Evolutionary conservation across 2,329 filamentous ascomycete species (phyloP).

Genomic region (Cladorrhinum sp.): DNA sequence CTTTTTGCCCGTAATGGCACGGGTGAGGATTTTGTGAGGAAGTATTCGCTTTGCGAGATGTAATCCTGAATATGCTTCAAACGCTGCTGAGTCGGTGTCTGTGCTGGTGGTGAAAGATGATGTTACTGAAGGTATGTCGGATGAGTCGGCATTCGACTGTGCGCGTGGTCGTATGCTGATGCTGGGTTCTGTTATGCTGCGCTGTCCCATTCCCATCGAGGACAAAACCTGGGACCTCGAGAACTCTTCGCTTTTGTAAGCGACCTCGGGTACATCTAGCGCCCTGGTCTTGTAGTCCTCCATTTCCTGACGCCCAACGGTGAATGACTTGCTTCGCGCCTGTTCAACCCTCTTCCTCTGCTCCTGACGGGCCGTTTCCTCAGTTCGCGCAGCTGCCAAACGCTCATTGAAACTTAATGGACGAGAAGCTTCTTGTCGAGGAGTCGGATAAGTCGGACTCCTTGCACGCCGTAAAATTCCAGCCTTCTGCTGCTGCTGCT

Average conservation of each 20-base stretch:
- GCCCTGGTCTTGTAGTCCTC: slow-evolving; percentile 58
- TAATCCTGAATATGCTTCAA: slow-evolving; percentile 82
- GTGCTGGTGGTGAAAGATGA: slow-evolving; percentile 11
- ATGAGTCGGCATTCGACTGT: slow-evolving; percentile 18
- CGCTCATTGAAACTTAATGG: slow-evolving; percentile 76
- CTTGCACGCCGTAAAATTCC: slow-evolving; percentile 45
- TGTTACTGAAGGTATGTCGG: slow-evolving; percentile 22
- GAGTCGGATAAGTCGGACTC: slow-evolving; percentile 34
- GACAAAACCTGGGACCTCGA: slow-evolving; percentile 62
- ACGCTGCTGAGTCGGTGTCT: slow-evolving; percentile 44
- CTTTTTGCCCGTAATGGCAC: slow-evolving; percentile 75
- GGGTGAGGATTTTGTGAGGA: slow-evolving; percentile 74
- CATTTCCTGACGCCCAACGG: slow-evolving; percentile 56
- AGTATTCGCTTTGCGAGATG: slow-evolving; percentile 82
- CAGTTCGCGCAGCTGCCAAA: slow-evolving; percentile 65
- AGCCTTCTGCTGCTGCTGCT: slow-evolving; percentile 30
- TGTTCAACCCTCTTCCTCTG: slow-evolving; percentile 51
- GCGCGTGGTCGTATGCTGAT: slow-evolving; percentile 29
- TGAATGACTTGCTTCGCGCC: slow-evolving; percentile 55
- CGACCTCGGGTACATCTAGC: slow-evolving; percentile 50
- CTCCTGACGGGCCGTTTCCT: slow-evolving; percentile 52
- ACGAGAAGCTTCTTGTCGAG: slow-evolving; percentile 33
- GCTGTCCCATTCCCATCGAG: slow-evolving; percentile 31
- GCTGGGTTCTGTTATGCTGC: slow-evolving; percentile 44
- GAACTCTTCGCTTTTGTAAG: slow-evolving; percentile 50